A percentile compares a stretch with the other conserved stretches of the same genome.
phyloP scores from a whole-genome alignment of 495 filamentous ascomycete genomes.

The Tetracladium marchalianum region DNA sequence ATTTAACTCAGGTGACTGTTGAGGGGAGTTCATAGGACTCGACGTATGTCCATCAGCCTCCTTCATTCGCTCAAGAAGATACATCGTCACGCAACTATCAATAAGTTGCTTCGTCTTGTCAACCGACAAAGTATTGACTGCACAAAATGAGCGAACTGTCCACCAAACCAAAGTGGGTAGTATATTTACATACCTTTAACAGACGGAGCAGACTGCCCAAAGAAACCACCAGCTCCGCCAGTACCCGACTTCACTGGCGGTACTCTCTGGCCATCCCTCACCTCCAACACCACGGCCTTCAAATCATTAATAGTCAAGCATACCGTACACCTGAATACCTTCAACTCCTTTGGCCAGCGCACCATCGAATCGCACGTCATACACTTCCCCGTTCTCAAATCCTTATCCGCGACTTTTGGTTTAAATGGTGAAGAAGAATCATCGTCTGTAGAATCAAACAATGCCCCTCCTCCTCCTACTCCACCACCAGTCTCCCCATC shows the following conservation, averaged over 20 bases:
- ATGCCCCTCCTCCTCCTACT: not conserved
- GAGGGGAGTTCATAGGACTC: not conserved
- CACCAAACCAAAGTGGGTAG: too few species aligned
- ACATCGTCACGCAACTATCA: constrained; percentile 41
- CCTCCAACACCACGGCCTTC: constrained; percentile 30
- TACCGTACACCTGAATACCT: constrained; percentile 71
- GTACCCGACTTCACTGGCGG: constrained; percentile 2
- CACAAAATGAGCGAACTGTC: too few species aligned
- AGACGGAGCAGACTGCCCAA: too few species aligned
- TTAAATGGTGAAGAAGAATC: constrained; percentile 2
- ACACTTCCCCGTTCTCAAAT: constrained; percentile 61
- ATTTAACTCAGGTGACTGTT: not conserved
- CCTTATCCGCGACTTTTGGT: constrained; percentile 17
- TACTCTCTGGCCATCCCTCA: constrained; percentile 12
- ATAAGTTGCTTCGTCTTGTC: constrained; percentile 41
- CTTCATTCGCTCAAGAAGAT: constrained; percentile 29
- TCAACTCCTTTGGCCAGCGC: constrained; percentile 69
- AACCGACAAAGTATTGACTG: constrained; percentile 28
- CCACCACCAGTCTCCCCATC: constrained; percentile 13
- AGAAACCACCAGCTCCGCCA: too few species aligned
- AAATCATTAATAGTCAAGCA: constrained; percentile 86
- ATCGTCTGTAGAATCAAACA: constrained; percentile 14
- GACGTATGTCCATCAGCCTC: constrained; percentile 1
- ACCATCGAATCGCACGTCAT: constrained; percentile 75
- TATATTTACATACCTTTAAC: too few species aligned